These are phyloP conservation scores for Brasenia schreberi DNA, from an alignment of 164 flowering plant species.

Conservation along the genomic window DNA sequence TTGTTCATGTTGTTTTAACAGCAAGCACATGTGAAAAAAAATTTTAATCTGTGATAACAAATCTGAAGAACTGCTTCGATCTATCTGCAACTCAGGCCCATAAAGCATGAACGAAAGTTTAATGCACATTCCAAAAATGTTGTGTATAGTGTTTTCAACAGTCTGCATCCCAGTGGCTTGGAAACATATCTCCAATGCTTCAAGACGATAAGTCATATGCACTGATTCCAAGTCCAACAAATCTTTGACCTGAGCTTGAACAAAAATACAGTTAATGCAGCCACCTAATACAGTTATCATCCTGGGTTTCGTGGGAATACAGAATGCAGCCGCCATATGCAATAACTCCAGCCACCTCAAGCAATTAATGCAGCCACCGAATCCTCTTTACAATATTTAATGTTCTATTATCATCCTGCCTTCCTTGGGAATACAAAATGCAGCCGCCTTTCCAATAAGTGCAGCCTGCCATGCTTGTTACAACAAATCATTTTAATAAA, in stretches of 20 bases:
- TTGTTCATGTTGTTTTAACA: slow-evolving; percentile 24
- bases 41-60: slow-evolving; percentile 27
- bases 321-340: too few relatives aligned
- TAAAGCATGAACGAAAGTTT: slow-evolving; percentile 58
- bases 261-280: not conserved
- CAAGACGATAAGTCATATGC: slow-evolving; percentile 64
- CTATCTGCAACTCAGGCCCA: slow-evolving; percentile 14
- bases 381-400: too few relatives aligned
- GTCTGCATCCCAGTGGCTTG: slow-evolving; percentile 43
- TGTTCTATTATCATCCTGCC: too few relatives aligned
- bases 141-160: slow-evolving; percentile 38
- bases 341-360: too few relatives aligned
- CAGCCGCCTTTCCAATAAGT: too few relatives aligned
- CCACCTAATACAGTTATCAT: too few relatives aligned
- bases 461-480: too few relatives aligned
- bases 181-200: slow-evolving; percentile 72
- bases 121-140: slow-evolving; percentile 76
- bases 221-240: slow-evolving; percentile 80
- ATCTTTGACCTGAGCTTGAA: slow-evolving; percentile 59
- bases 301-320: too few relatives aligned
- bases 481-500: too few relatives aligned
- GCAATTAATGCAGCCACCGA: too few relatives aligned
- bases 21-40: slow-evolving; percentile 38
- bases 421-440: too few relatives aligned
- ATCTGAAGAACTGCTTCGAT: slow-evolving; percentile 12